Base-by-base conservation (phyloP, 2,329 filamentous ascomycete species). In the Hypoxylon sp. region DNA sequence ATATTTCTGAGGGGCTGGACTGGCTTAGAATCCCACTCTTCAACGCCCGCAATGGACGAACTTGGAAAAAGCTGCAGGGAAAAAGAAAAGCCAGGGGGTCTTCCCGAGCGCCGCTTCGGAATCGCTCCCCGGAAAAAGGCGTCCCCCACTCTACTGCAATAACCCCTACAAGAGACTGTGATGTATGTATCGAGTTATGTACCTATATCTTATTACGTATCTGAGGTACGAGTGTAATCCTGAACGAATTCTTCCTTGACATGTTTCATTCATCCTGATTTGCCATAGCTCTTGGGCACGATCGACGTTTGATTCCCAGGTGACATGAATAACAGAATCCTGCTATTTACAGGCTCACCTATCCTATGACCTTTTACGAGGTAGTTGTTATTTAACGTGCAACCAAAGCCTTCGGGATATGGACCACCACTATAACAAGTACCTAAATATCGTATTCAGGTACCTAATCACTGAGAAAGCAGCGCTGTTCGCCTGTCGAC, bases 91-190 rank as follows among this genome's bases (percentile, higher is more conserved):
- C 42, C 56, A 39, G 67, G 65, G 68, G 65, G 58, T 19, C 17
- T 55, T 65, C 58, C 65, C 50, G 48, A 56, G 48, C 57, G 50
- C 66, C 54, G 62, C 63, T 32, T 69, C 69, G 69, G 69, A 67
- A 71, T 56, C 57, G 53, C 63, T 69, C 69, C 69, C 69, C 62
- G 68, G 65, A 63, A 65, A 68, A 63, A 52, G 39, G 27, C 27
- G 52, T 58, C 56, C 57, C 67, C 57, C 64, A 67, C 61, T 70
- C 29, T 52, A 46, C 56, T 57, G 46, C 53, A 58, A 47, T 42
- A 32, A 32, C 42, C 52, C 59, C 51, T 55, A 51, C 44, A 29
- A 13, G 24, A 21, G 24, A 39, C 39, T 65, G 35, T 19, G 51
- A 29, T 51, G 51, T 53, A 48, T 39, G 31, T 57, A 47, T 46